These are phyloP conservation scores for Quercus bicolor DNA, from an alignment of 306 rosid species.

Conservation along the genomic window DNA sequence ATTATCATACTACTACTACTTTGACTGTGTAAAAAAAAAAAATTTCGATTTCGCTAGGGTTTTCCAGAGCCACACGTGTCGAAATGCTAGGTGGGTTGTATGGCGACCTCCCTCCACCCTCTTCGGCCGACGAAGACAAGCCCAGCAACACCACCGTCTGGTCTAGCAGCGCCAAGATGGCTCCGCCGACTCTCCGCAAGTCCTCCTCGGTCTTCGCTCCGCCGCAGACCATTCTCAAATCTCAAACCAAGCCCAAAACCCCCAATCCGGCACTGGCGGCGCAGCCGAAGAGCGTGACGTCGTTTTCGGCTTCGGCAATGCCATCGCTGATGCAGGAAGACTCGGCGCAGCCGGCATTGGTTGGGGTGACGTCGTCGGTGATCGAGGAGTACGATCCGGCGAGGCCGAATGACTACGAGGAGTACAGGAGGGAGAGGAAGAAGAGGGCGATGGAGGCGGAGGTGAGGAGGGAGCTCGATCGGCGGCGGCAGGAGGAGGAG, in stretches of 20 bases:
- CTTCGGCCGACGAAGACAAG: slow-evolving; percentile 89
- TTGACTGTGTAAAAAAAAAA: too few relatives aligned
- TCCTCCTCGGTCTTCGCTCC: slow-evolving; percentile 67
- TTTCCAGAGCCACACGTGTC: background rate
- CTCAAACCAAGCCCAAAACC: slow-evolving; percentile 57
- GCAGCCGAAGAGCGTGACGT: slow-evolving; percentile 16
- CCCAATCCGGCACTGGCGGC: background rate
- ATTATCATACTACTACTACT: too few relatives aligned
- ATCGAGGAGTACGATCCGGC: slow-evolving; percentile 93
- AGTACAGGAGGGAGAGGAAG: slow-evolving; percentile 79
- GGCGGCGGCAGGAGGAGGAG: slow-evolving; percentile 68
- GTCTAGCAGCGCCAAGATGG: slow-evolving; percentile 94
- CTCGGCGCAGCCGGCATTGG: slow-evolving; percentile 59
- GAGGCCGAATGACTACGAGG: slow-evolving; percentile 93
- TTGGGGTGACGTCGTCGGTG: slow-evolving; percentile 78
- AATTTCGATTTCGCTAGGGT: too few relatives aligned
- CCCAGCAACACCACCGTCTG: slow-evolving; percentile 75
- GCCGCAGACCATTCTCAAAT: slow-evolving; percentile 59
- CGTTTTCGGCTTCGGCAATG: slow-evolving; percentile 1
- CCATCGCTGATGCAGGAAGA: slow-evolving; percentile 31
- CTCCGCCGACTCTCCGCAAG: slow-evolving; percentile 90
- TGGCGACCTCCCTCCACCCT: slow-evolving; percentile 97
- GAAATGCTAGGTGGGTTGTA: slow-evolving; percentile 88
- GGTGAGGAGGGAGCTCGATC: slow-evolving; percentile 70
- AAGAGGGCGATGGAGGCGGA: slow-evolving; percentile 77